Conservation (phyloP, 257 asterid genomes). For the Catharanthus roseus region DNA sequence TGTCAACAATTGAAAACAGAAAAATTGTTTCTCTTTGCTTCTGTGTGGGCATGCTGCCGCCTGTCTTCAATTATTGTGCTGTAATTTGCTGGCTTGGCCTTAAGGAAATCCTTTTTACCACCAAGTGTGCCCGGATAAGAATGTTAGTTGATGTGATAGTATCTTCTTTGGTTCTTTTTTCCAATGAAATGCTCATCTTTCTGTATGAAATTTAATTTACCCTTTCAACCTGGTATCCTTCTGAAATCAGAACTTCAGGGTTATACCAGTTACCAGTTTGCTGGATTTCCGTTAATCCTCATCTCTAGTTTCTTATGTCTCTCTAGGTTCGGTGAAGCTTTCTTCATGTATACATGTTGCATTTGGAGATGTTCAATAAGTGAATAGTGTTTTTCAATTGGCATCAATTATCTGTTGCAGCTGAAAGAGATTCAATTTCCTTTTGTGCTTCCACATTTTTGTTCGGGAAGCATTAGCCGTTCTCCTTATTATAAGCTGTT, state of each 20-base stretch:
- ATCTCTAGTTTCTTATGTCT: not conserved
- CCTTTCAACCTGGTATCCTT: not conserved
- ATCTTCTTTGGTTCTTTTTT: not conserved
- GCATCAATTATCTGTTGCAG: not conserved
- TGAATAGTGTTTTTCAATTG: conserved; percentile 1
- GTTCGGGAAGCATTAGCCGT: not conserved
- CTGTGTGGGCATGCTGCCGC: not conserved
- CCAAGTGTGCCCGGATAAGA: not conserved
- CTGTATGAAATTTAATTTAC: not conserved
- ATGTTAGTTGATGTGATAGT: not conserved
- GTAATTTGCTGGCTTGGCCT: not conserved
- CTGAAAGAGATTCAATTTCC: not conserved
- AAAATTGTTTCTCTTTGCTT: not conserved
- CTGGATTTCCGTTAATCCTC: not conserved
- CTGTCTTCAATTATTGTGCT: not conserved
- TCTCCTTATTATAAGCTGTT: not conserved
- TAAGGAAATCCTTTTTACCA: not conserved
- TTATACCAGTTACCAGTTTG: not conserved
- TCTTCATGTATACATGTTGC: conserved; percentile 1
- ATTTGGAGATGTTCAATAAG: not conserved
- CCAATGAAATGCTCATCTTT: not conserved
- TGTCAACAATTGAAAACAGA: not conserved
- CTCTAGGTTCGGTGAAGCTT: conserved; percentile 3
- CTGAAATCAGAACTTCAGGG: not conserved
- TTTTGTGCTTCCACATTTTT: not conserved